Conservation (phyloP, 2,329 filamentous ascomycete species). For the Cladophialophora yegresii region DNA sequence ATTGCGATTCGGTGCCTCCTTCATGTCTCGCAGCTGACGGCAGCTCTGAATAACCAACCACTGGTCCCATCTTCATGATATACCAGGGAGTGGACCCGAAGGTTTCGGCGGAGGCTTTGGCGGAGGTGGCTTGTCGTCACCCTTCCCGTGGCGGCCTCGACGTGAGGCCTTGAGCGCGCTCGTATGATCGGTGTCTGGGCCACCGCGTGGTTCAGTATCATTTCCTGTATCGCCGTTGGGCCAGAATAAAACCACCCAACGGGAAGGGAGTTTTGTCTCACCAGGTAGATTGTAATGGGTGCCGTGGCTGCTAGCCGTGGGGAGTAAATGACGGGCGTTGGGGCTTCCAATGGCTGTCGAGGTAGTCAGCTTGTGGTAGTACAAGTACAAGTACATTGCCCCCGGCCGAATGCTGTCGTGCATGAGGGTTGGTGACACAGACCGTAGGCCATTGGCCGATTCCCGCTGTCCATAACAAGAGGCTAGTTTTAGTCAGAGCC, state of each 20-base stretch:
- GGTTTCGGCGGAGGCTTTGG: conserved; percentile 23
- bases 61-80: conserved; percentile 9
- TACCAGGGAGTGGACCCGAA: conserved; percentile 22
- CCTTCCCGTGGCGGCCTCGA: background rate
- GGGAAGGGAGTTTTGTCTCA: background rate
- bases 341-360: background rate
- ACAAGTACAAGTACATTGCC: background rate
- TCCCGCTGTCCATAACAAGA: conserved; percentile 2
- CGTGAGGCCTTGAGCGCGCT: background rate
- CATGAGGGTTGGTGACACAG: conserved; percentile 21
- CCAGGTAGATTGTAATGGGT: background rate
- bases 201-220: background rate
- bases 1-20: background rate
- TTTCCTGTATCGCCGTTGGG: background rate
- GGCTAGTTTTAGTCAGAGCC: conserved; percentile 3
- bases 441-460: conserved; percentile 20
- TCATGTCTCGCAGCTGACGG: background rate
- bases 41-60: background rate
- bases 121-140: conserved; percentile 15
- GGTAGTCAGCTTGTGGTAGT: background rate
- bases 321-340: background rate
- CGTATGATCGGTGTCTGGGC: background rate
- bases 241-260: background rate
- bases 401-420: conserved; percentile 9
- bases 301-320: background rate